Percentiles rank a stretch among this genome's conserved stretches.
phyloP scores from a whole-genome alignment of 2,329 filamentous ascomycete species.

The Xylaria sp. region DNA sequence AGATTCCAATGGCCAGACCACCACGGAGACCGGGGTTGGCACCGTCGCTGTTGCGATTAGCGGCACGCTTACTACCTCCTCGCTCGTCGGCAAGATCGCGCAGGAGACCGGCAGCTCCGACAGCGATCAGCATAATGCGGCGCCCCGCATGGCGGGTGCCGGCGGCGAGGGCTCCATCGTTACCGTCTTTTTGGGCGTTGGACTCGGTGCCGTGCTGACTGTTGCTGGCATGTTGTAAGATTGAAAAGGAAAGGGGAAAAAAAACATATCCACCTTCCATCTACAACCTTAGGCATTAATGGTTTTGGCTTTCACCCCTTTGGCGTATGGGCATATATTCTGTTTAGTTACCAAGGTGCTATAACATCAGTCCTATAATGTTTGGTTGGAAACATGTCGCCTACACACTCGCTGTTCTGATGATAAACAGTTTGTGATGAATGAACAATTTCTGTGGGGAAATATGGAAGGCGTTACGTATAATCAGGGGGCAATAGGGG shows the following conservation, averaged over 20 bases:
- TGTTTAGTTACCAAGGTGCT: too few species aligned
- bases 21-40: conserved; percentile 38
- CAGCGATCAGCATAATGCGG: conserved; percentile 20
- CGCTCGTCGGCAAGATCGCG: conserved; percentile 29
- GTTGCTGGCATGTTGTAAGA: conserved; percentile 39
- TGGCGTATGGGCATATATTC: too few species aligned
- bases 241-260: background rate
- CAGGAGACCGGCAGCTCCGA: conserved; percentile 15
- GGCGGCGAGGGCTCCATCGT: conserved; percentile 37
- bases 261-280: too few species aligned
- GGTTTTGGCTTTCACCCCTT: too few species aligned
- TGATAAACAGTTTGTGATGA: too few species aligned
- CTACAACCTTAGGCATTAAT: too few species aligned
- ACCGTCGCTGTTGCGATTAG: conserved; percentile 42
- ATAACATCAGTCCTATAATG: too few species aligned
- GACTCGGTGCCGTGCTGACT: conserved; percentile 35
- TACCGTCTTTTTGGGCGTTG: conserved; percentile 39
- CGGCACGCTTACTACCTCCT: conserved; percentile 42
- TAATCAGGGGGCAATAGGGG: too few species aligned
- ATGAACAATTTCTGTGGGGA: too few species aligned
- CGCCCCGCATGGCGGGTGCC: conserved; percentile 9
- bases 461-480: too few species aligned
- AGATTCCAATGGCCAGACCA: conserved; percentile 37
- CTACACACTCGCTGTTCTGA: too few species aligned
- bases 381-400: too few species aligned